These are phyloP conservation scores for Gracilaria domingensis DNA, from an alignment of 23 red algal genomes.

Conservation along the genomic window DNA sequence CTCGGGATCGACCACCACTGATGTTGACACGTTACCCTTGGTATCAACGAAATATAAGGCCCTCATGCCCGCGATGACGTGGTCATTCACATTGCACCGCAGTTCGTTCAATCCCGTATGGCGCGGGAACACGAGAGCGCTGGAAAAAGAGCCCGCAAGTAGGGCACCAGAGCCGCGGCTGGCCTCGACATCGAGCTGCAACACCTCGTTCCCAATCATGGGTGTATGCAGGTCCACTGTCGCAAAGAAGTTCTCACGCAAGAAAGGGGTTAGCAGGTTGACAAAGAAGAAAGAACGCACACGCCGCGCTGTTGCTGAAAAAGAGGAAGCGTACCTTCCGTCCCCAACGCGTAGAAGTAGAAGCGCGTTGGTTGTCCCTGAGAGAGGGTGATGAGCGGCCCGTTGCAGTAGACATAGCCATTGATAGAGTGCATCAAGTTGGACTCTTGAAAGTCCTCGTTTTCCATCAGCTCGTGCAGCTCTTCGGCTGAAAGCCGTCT, in stretches of 20 bases:
- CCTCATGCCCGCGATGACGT: constrained; percentile 56
- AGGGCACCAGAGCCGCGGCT: constrained; percentile 31
- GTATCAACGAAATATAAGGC: constrained; percentile 18
- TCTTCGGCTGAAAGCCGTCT: background rate
- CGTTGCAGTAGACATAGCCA: constrained; percentile 62
- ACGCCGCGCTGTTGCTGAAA: background rate
- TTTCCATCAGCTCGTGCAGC: constrained; percentile 11
- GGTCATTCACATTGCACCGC: constrained; percentile 54
- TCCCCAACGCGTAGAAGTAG: constrained; percentile 52
- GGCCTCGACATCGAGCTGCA: constrained; percentile 30
- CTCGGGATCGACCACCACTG: background rate
- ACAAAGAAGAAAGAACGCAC: background rate
- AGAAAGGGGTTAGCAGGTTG: background rate
- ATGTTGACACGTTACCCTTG: too few relatives aligned
- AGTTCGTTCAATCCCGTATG: constrained; percentile 29
- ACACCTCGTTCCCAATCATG: constrained; percentile 32
- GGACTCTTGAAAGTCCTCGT: constrained; percentile 61
- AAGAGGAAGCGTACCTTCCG: constrained; percentile 21
- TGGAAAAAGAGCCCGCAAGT: constrained; percentile 40
- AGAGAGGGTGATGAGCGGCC: constrained; percentile 34
- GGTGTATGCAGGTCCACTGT: constrained; percentile 65
- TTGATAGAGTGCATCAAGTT: constrained; percentile 69
- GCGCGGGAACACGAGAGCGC: constrained; percentile 37
- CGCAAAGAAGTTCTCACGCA: background rate
- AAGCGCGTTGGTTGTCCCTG: constrained; percentile 30